These are phyloP conservation scores for Selaginella tamariscina DNA, from an alignment of 75 land plant species.

Conservation along the genomic window DNA sequence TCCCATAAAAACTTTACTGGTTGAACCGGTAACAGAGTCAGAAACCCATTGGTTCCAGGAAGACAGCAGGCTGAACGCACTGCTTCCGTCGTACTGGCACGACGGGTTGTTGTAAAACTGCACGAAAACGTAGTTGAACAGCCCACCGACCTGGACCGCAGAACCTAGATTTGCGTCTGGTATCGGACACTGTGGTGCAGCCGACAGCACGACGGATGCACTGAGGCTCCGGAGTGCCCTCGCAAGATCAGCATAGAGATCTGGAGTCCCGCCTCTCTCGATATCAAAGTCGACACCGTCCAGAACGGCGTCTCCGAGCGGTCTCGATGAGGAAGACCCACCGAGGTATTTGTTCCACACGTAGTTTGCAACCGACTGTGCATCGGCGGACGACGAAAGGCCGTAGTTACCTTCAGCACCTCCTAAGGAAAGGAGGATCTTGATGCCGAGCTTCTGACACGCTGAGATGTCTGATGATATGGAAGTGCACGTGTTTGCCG, in stretches of 20 bases:
- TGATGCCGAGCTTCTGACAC: conserved; percentile 37
- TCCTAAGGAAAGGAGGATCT: conserved; percentile 43
- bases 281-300: conserved; percentile 48
- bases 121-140: conserved; percentile 37
- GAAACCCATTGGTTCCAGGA: conserved; percentile 6
- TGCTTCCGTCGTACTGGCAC: conserved; percentile 21
- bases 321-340: conserved; percentile 25
- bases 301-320: conserved; percentile 38
- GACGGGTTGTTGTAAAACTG: conserved; percentile 40
- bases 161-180: conserved; percentile 17
- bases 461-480: conserved; percentile 21
- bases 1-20: conserved; percentile 6
- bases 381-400: conserved; percentile 33
- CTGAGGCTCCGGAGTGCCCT: not conserved
- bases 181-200: conserved; percentile 41
- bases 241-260: conserved; percentile 27
- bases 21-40: not conserved
- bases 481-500: conserved; percentile 18
- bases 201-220: conserved; percentile 17
- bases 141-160: conserved; percentile 12
- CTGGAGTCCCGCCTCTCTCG: conserved; percentile 14
- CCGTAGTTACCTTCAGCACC: conserved; percentile 39
- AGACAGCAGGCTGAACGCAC: not conserved
- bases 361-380: conserved; percentile 29
- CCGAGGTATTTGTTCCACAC: conserved; percentile 54